A percentile compares a stretch with the other conserved stretches of the same genome.
Conservation (phyloP, 1,284 basidiomycete genomes). For the Garcileccinum viscosum region DNA sequence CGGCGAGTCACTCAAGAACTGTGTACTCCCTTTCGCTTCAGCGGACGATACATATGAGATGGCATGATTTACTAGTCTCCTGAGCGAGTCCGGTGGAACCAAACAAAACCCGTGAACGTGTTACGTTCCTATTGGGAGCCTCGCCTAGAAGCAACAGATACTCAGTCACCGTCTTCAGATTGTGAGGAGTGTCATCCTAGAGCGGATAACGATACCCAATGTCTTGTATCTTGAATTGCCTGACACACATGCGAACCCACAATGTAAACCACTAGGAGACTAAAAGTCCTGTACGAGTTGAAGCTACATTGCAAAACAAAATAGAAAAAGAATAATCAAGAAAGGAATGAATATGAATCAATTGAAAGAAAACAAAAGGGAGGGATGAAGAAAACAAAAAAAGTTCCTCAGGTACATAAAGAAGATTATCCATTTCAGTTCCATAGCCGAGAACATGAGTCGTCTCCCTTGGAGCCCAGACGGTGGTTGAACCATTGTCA, state of each 20-base stretch:
- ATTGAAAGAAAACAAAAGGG: not conserved
- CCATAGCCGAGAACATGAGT: constrained; percentile 26
- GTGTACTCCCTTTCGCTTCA: not conserved
- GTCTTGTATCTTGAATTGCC: constrained; percentile 12
- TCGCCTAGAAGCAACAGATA: not conserved
- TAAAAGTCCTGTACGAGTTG: constrained; percentile 31
- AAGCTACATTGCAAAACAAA: constrained; percentile 32
- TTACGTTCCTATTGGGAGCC: not conserved
- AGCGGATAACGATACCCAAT: constrained; percentile 5
- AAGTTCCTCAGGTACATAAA: constrained; percentile 33
- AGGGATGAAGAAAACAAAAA: constrained; percentile 1
- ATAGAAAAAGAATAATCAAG: constrained; percentile 44
- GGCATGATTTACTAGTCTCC: not conserved
- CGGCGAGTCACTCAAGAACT: not conserved
- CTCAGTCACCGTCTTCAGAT: not conserved
- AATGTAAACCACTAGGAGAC: constrained; percentile 18
- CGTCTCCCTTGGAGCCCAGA: constrained; percentile 7
- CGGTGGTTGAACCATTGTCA: constrained; percentile 5
- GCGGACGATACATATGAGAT: not conserved
- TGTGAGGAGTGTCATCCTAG: not conserved
- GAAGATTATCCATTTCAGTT: constrained; percentile 36
- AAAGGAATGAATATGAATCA: not conserved
- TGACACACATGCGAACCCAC: constrained; percentile 14
- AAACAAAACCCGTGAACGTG: not conserved
- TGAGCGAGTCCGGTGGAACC: not conserved